Conservation (phyloP, 1,284 basidiomycete genomes). For the Hortiboletus rubellus region DNA sequence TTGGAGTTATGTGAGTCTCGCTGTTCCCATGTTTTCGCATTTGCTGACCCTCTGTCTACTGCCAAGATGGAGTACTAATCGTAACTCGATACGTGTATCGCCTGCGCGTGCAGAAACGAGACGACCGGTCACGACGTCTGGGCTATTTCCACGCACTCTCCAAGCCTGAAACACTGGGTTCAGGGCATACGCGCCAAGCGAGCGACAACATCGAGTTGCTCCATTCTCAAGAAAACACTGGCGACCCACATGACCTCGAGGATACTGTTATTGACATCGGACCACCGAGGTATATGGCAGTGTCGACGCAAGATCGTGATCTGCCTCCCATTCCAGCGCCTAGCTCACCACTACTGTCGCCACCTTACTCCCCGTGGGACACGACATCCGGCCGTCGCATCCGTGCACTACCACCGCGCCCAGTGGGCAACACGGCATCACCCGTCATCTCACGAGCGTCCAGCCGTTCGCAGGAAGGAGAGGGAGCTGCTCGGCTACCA, state of each 20-base stretch:
- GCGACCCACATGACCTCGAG: constrained; percentile 17
- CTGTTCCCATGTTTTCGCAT: background rate
- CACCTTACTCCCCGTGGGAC: constrained; percentile 12
- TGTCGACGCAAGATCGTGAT: constrained; percentile 26
- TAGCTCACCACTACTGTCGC: constrained; percentile 6
- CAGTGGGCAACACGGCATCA: constrained; percentile 2
- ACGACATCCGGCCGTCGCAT: constrained; percentile 19
- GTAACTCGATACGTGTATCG: constrained; percentile 61
- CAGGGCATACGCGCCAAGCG: constrained; percentile 23
- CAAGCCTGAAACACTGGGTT: constrained; percentile 14
- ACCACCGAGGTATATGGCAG: constrained; percentile 16
- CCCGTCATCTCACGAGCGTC: background rate
- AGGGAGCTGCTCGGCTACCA: background rate
- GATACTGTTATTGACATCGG: constrained; percentile 28
- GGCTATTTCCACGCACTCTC: constrained; percentile 37
- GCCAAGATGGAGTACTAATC: constrained; percentile 55
- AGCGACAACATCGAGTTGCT: constrained; percentile 37
- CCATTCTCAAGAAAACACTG: constrained; percentile 11
- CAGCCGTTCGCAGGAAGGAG: background rate
- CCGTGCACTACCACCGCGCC: constrained; percentile 35
- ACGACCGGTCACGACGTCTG: constrained; percentile 31
- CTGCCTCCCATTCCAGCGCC: background rate
- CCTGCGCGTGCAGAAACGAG: constrained; percentile 50
- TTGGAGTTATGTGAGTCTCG: constrained; percentile 52
- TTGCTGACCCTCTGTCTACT: background rate